phyloP scores from a whole-genome alignment of 192 early-diverging fungal genomes.

The Dissophora globulifera region DNA sequence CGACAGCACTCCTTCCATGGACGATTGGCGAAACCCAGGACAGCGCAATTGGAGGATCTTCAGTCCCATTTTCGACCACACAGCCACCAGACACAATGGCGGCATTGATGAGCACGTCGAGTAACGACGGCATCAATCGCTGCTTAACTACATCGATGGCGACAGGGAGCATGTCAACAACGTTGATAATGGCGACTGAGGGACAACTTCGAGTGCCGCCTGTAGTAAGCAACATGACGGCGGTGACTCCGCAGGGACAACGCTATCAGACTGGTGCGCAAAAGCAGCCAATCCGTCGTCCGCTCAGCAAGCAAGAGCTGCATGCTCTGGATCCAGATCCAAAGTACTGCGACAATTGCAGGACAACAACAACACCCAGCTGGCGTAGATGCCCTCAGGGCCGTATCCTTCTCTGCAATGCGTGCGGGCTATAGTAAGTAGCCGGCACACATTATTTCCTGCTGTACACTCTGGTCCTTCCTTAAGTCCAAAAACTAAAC shows the following conservation, averaged over 20 bases:
- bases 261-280: neutral
- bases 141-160: too few relatives aligned
- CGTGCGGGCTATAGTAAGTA: conserved; percentile 51
- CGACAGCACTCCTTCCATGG: too few relatives aligned
- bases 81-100: too few relatives aligned
- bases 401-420: conserved; percentile 35
- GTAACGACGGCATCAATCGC: too few relatives aligned
- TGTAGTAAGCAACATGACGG: neutral
- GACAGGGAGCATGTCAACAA: too few relatives aligned
- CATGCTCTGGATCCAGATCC: conserved; percentile 41
- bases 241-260: neutral
- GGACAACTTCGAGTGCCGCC: neutral
- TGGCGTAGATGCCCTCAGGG: conserved; percentile 45
- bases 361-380: conserved; percentile 36
- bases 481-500: neutral
- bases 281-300: neutral
- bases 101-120: too few relatives aligned
- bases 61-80: too few relatives aligned
- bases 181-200: too few relatives aligned
- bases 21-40: too few relatives aligned
- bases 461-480: neutral
- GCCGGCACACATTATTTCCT: neutral
- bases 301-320: conserved; percentile 30
- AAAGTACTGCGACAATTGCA: conserved; percentile 38
- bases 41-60: too few relatives aligned